Conservation (phyloP, 345 rosid species). For the Reutealis trisperma region DNA sequence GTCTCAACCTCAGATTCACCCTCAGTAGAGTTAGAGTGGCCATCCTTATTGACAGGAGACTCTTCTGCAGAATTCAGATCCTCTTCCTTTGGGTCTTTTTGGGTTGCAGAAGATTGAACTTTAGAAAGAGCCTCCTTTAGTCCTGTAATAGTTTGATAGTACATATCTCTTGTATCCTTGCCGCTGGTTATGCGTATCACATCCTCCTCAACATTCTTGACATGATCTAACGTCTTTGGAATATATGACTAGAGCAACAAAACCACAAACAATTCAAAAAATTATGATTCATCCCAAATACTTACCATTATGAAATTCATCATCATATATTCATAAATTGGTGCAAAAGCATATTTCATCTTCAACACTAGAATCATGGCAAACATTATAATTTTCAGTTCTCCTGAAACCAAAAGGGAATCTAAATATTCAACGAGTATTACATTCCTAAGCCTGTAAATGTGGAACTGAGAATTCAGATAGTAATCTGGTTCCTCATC, state of each 20-base stretch:
- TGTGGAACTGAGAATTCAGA: neutral
- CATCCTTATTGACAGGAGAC: slow-evolving; percentile 10
- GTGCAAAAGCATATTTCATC: neutral
- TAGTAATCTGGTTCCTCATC: neutral
- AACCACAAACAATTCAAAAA: neutral
- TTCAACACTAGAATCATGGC: neutral
- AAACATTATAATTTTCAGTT: neutral
- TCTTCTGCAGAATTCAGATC: slow-evolving; percentile 28
- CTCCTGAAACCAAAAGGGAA: neutral
- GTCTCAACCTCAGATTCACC: slow-evolving; percentile 27
- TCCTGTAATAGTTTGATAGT: slow-evolving; percentile 84
- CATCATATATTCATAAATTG: neutral
- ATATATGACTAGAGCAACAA: slow-evolving; percentile 60
- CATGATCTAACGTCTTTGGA: slow-evolving; percentile 79
- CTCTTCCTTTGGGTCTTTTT: slow-evolving; percentile 23
- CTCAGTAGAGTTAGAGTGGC: slow-evolving; percentile 13
- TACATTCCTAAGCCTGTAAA: neutral
- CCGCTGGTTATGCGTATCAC: slow-evolving; percentile 72
- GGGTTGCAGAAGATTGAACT: slow-evolving; percentile 15
- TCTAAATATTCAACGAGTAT: neutral
- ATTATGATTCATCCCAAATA: slow-evolving; percentile 1
- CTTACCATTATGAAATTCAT: neutral
- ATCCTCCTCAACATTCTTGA: slow-evolving; percentile 75
- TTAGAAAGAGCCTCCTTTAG: slow-evolving; percentile 65
- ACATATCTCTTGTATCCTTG: slow-evolving; percentile 69